phyloP scores from a whole-genome alignment of 331 rosid genomes.

The Dryas integrifolia region DNA sequence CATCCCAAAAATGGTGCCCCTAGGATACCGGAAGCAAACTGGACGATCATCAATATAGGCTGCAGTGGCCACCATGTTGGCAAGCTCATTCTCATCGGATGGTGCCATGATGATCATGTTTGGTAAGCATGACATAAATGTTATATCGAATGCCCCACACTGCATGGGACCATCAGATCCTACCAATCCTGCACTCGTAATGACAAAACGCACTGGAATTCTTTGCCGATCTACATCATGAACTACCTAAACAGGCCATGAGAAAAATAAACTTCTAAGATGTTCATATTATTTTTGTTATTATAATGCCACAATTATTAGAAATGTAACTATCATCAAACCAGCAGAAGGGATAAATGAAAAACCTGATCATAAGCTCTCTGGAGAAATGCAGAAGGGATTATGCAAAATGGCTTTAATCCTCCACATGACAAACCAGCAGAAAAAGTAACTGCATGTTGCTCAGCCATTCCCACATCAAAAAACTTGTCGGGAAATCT shows the following conservation, averaged over 20 bases:
- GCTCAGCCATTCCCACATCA: constrained; percentile 93
- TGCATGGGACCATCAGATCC: constrained; percentile 88
- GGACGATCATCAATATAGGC: constrained; percentile 61
- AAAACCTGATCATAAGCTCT: constrained; percentile 88
- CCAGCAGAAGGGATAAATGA: not conserved
- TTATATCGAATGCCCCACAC: constrained; percentile 86
- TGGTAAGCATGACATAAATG: constrained; percentile 90
- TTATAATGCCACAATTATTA: not conserved
- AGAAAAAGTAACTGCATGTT: constrained; percentile 94
- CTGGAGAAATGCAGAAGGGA: constrained; percentile 81
- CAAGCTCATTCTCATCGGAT: constrained; percentile 74
- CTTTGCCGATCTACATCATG: constrained; percentile 89
- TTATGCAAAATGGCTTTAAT: constrained; percentile 86
- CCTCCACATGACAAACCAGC: constrained; percentile 94
- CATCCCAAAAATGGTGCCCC: constrained; percentile 54
- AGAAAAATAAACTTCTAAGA: constrained; percentile 2
- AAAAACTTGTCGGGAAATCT: constrained; percentile 76
- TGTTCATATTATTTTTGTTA: not conserved
- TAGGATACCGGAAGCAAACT: constrained; percentile 86
- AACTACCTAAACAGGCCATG: constrained; percentile 50
- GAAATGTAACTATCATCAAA: not conserved
- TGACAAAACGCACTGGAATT: constrained; percentile 85
- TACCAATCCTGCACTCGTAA: constrained; percentile 85
- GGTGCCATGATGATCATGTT: constrained; percentile 98
- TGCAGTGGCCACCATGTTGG: constrained; percentile 88